Evolutionary conservation across 2,329 filamentous ascomycete genomes (phyloP).

Genomic region (Ceratocystis cubensis): DNA sequence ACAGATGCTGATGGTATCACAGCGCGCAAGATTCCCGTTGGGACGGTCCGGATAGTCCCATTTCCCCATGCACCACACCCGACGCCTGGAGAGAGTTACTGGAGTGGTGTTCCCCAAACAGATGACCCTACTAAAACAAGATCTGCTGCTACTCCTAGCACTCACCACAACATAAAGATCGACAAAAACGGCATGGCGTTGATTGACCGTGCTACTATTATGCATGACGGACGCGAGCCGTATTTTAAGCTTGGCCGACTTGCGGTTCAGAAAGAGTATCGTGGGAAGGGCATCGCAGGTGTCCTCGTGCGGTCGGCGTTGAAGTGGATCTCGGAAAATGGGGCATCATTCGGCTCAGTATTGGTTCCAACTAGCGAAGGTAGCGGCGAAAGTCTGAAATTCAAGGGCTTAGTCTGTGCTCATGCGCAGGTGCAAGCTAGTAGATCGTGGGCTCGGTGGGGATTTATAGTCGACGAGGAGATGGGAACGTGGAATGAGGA

Average conservation of each 20-base stretch:
- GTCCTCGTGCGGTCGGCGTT: constrained; percentile 55
- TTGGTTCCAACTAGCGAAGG: constrained; percentile 33
- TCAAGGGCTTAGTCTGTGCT: constrained; percentile 61
- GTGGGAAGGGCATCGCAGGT: constrained; percentile 51
- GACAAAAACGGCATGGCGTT: constrained; percentile 20
- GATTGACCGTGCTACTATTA: constrained; percentile 36
- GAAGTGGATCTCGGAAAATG: constrained; percentile 53
- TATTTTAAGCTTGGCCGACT: constrained; percentile 75
- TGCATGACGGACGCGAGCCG: constrained; percentile 52
- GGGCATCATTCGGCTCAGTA: constrained; percentile 34
- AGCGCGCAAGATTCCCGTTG: constrained; percentile 45
- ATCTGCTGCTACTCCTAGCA: too few species aligned
- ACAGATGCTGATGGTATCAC: constrained; percentile 27
- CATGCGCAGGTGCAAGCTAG: constrained; percentile 63
- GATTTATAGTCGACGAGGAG: constrained; percentile 59
- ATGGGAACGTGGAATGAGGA: constrained; percentile 75
- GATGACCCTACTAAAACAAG: neutral
- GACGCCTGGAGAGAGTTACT: constrained; percentile 37
- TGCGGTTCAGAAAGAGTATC: constrained; percentile 53
- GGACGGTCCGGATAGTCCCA: constrained; percentile 67
- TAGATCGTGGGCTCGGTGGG: constrained; percentile 54
- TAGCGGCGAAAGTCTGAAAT: constrained; percentile 30
- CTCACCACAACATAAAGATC: constrained; percentile 21
- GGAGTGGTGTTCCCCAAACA: constrained; percentile 32
- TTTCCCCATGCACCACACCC: constrained; percentile 62